Percentiles rank a stretch among this genome's conserved stretches.
phyloP scores from a whole-genome alignment of 1,284 basidiomycete genomes.

The Cryptococcus depauperatus region DNA sequence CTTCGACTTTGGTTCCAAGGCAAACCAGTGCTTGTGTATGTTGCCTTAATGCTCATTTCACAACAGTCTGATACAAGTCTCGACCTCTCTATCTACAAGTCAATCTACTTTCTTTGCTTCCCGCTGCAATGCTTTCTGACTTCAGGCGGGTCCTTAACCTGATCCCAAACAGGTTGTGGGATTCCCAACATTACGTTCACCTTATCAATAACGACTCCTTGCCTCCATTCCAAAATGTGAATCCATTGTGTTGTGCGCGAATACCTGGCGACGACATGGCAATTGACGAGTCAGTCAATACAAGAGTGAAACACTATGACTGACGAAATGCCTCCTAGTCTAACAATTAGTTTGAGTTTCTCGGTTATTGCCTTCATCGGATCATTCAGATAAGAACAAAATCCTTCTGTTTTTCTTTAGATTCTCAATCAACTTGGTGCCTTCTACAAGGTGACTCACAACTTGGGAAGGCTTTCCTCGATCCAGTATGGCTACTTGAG shows the following conservation, averaged over 20 bases:
- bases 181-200: slow-evolving; percentile 47
- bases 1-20: no score
- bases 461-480: slow-evolving; percentile 59
- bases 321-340: slow-evolving; percentile 59
- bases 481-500: slow-evolving; percentile 57
- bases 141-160: slow-evolving; percentile 46
- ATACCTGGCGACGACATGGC: slow-evolving; percentile 16
- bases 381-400: slow-evolving; percentile 51
- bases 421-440: background rate
- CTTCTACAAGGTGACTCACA: slow-evolving; percentile 15
- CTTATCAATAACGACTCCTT: background rate
- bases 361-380: slow-evolving; percentile 31
- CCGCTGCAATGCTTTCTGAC: no score
- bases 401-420: slow-evolving; percentile 48
- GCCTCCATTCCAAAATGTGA: no score
- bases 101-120: no score
- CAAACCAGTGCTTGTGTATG: no score
- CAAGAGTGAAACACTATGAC: slow-evolving; percentile 17
- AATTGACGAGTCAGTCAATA: background rate
- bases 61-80: no score
- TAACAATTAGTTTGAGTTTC: slow-evolving; percentile 56
- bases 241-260: slow-evolving; percentile 52
- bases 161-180: slow-evolving; percentile 54
- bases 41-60: no score
- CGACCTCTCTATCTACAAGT: no score